Percentiles rank a stretch among this genome's conserved stretches.
phyloP scores from a whole-genome alignment of 768 basidiomycete genomes.

The Amanita subjunquillea region DNA sequence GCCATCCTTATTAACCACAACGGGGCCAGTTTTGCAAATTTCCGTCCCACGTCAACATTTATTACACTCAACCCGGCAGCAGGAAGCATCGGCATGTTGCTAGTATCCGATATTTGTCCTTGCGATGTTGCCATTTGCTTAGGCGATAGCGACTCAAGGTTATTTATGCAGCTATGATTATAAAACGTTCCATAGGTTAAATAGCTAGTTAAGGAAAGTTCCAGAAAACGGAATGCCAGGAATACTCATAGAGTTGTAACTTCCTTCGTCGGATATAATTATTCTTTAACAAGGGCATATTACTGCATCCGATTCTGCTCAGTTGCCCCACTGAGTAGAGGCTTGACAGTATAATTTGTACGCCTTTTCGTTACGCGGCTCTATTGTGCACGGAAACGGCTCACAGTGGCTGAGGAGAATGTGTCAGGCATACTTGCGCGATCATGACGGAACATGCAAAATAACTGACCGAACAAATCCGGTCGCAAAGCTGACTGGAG shows the following conservation, averaged over 20 bases:
- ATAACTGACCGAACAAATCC: constrained; percentile 37
- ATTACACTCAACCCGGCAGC: too few relatives aligned
- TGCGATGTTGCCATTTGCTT: background rate
- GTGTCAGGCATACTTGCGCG: background rate
- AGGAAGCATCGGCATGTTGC: too few relatives aligned
- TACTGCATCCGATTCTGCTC: background rate
- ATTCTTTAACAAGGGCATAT: background rate
- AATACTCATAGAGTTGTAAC: background rate
- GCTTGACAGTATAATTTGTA: constrained; percentile 14
- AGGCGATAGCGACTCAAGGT: background rate
- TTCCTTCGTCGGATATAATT: background rate
- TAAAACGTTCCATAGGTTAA: background rate
- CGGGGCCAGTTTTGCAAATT: too few relatives aligned
- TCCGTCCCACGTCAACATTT: too few relatives aligned
- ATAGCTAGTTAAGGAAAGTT: constrained; percentile 4
- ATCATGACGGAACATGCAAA: background rate
- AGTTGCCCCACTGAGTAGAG: background rate
- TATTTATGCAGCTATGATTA: background rate
- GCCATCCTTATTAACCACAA: constrained; percentile 62
- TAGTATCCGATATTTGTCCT: background rate
- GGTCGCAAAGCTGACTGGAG: constrained; percentile 24
- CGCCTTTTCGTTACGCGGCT: constrained; percentile 27
- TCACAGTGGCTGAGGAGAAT: constrained; percentile 33
- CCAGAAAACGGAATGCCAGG: background rate
- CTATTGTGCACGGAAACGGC: constrained; percentile 36